Percentiles rank a stretch among this genome's conserved stretches.
Evolutionary conservation across 257 asterid species (phyloP).

Genomic region (Solanum bulbocastanum): DNA sequence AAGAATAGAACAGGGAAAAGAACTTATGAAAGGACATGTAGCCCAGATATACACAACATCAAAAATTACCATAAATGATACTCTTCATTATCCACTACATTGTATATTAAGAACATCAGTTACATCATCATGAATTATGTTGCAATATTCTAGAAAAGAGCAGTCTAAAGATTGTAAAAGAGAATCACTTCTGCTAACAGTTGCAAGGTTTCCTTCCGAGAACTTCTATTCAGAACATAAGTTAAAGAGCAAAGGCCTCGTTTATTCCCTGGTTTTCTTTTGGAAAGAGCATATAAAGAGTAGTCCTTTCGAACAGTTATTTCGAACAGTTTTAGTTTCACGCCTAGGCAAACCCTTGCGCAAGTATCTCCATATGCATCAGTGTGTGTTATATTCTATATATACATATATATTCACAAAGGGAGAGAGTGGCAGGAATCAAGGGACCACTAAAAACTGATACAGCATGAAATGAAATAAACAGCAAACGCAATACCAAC

Average conservation of each 20-base stretch:
- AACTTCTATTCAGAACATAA: background rate
- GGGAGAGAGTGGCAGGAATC: background rate
- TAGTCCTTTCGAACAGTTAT: background rate
- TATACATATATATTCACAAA: background rate
- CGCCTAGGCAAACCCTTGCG: background rate
- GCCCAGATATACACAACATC: background rate
- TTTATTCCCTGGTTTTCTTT: background rate
- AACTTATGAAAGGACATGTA: background rate
- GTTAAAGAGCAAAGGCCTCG: background rate
- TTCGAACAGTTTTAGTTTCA: background rate
- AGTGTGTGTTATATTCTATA: background rate
- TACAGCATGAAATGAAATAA: background rate
- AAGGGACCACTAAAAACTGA: background rate
- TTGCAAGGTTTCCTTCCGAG: background rate
- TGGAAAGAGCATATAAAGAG: background rate
- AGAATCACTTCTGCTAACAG: background rate
- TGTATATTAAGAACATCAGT: background rate
- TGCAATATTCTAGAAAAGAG: background rate
- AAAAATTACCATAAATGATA: background rate
- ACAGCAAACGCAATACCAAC: constrained; percentile 28
- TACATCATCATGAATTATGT: background rate
- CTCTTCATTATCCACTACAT: background rate
- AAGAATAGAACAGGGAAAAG: background rate
- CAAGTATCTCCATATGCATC: background rate
- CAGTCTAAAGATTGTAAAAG: background rate